phyloP scores from a whole-genome alignment of 2,329 filamentous ascomycete genomes.

The Didymella pinodella region DNA sequence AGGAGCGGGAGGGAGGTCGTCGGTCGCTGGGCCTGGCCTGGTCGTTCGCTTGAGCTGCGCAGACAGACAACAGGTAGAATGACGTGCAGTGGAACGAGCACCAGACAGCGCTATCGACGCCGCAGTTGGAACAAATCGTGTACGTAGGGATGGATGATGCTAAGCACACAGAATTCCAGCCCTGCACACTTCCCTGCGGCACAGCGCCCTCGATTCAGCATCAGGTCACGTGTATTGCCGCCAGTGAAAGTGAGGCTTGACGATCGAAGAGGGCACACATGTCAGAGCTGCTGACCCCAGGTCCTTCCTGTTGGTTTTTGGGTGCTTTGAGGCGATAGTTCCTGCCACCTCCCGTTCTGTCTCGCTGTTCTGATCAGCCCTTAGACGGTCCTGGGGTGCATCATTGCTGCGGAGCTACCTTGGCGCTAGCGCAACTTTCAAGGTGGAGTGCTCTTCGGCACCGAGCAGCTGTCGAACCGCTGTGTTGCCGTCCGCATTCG shows the following conservation, averaged over 20 bases:
- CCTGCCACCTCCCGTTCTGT: background rate
- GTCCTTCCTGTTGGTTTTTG: background rate
- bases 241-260: conserved; percentile 8
- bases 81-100: conserved; percentile 16
- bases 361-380: background rate
- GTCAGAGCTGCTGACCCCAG: no score
- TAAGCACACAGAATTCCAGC: background rate
- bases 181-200: conserved; percentile 1
- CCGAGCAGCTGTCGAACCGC: conserved; percentile 21
- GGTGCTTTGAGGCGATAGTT: background rate
- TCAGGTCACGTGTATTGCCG: conserved; percentile 9
- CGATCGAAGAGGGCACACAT: no score
- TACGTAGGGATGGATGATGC: background rate
- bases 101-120: background rate
- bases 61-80: conserved; percentile 9
- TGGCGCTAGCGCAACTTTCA: conserved; percentile 17
- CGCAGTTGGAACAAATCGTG: background rate
- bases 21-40: conserved; percentile 34
- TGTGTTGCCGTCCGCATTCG: conserved; percentile 27
- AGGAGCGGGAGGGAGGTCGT: conserved; percentile 34
- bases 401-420: conserved; percentile 14
- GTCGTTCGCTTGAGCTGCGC: conserved; percentile 14
- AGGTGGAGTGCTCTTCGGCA: conserved; percentile 17
- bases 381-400: background rate
- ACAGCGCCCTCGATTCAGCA: conserved; percentile 7